Percentiles rank a stretch among this genome's conserved stretches.
These are phyloP conservation scores for Bacidia gigantensis DNA, from an alignment of 495 filamentous ascomycete species.

Conservation along the genomic window DNA sequence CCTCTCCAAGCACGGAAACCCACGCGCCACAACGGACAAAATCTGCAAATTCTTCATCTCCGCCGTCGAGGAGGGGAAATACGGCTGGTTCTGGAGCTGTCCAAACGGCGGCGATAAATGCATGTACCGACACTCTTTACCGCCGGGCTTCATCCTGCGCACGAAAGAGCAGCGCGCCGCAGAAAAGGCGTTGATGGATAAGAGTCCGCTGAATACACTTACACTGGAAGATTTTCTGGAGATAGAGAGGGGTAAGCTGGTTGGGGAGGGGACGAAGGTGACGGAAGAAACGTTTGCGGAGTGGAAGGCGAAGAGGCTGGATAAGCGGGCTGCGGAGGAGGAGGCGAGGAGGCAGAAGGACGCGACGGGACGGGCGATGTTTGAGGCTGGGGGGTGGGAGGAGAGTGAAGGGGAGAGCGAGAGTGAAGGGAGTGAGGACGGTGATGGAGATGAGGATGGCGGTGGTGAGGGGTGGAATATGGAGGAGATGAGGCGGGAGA, in stretches of 20 bases:
- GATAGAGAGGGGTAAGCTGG: conserved; percentile 84
- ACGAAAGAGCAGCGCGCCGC: conserved; percentile 93
- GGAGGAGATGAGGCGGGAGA: conserved; percentile 57
- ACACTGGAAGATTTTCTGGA: conserved; percentile 97
- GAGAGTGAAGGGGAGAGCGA: conserved; percentile 50
- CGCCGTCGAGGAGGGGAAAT: conserved; percentile 94
- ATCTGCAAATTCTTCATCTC: conserved; percentile 99
- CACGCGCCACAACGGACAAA: conserved; percentile 89
- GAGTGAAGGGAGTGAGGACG: conserved; percentile 40
- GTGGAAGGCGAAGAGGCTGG: conserved; percentile 87
- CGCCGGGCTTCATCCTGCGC: conserved; percentile 90
- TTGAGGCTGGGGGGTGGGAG: conserved; percentile 91
- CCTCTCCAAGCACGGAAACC: conserved; percentile 92
- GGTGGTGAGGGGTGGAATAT: conserved; percentile 53
- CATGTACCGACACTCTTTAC: conserved; percentile 95
- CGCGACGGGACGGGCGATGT: conserved; percentile 83
- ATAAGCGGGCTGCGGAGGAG: conserved; percentile 91
- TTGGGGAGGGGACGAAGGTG: conserved; percentile 80
- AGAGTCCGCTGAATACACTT: conserved; percentile 83
- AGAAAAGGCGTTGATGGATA: conserved; percentile 95
- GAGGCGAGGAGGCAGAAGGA: conserved; percentile 83
- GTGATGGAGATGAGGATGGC: conserved; percentile 41
- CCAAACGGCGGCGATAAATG: conserved; percentile 95
- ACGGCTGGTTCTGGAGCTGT: conserved; percentile 98
- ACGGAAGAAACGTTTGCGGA: conserved; percentile 81